Base-by-base conservation (phyloP, 805 yeast genomes). In the Cyberlindnera xylosilytica region DNA sequence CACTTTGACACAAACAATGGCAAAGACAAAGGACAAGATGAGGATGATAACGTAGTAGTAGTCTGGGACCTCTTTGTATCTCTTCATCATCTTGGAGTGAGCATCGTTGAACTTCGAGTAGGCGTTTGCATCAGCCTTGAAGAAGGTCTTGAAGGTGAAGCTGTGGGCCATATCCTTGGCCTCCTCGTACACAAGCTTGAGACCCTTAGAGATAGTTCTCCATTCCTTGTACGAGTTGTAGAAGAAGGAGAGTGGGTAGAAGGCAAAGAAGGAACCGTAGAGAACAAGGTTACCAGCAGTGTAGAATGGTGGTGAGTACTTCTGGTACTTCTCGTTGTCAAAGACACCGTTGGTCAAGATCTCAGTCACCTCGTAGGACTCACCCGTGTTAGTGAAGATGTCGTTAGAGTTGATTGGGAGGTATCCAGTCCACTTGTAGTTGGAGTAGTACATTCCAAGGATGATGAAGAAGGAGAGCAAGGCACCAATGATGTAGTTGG, bases 281-380 rank as follows among this genome's bases (percentile, higher is more conserved):
- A 70, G 58, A 9, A 81, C 76, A 46, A 80, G 61, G 55, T 76
- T 76, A 2, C 80, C 86, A 7, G 87, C 86, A 22, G 78, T 57
- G 53, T 78, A 79, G 59, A 73, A 81, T 7, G 88, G 87, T 10
- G 85, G 83, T 1, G 86, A 83, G 47, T 78, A 74, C n/a, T 58
- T 46, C 42, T 66, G 64, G 55, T 79, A 80, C 50, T 72, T 73
- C 3, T 50, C 57, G 17, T 59, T 46, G 52, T 79, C 82, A 34
- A 81, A 69, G 15, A 57, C 51, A 44, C 70, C 72, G 15, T 73
- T 58, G 38, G 72, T 60, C 34, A 81, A 56, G 17, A 81, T 68
- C 39, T 69, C 57, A 15, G 68, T 65, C 32, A 79, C 76, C 15
- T 72, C 63, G 56, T 66, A 81, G 0, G 63, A 46, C 20, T 65